phyloP scores from a whole-genome alignment of 164 flowering plant genomes.

The Protea cynaroides region DNA sequence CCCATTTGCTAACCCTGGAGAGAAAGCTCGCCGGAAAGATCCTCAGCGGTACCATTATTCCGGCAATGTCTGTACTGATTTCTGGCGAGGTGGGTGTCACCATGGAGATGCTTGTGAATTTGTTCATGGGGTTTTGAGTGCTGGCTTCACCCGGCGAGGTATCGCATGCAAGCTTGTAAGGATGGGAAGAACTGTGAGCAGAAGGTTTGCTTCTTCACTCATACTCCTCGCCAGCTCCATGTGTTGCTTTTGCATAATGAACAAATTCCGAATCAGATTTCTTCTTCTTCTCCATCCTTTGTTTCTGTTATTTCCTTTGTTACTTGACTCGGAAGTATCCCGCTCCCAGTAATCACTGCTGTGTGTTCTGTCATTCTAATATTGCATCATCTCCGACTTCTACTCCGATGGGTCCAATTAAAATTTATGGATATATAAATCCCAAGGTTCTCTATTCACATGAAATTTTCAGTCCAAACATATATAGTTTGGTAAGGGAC shows the following conservation, averaged over 20 bases:
- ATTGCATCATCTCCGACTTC: conserved; percentile 47
- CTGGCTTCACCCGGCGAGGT: conserved; percentile 87
- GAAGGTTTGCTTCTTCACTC: conserved; percentile 88
- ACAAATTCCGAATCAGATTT: too few species aligned
- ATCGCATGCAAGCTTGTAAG: conserved; percentile 81
- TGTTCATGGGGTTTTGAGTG: conserved; percentile 87
- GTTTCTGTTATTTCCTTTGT: not conserved
- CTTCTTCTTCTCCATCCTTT: not conserved
- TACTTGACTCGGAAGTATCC: not conserved
- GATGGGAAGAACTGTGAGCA: conserved; percentile 69
- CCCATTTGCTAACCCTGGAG: conserved; percentile 94
- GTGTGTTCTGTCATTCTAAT: conserved; percentile 26
- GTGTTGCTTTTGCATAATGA: conserved; percentile 18
- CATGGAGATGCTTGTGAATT: conserved; percentile 76
- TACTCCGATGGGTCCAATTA: conserved; percentile 39
- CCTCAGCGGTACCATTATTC: conserved; percentile 63
- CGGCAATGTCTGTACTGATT: conserved; percentile 66
- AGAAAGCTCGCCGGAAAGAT: conserved; percentile 81
- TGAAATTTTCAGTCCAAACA: too few species aligned
- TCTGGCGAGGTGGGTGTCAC: conserved; percentile 50
- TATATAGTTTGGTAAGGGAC: too few species aligned
- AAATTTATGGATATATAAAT: too few species aligned
- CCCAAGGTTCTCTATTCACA: too few species aligned
- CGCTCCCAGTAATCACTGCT: conserved; percentile 22
- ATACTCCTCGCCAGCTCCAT: conserved; percentile 65